These are phyloP conservation scores for rapeseed (Brassica napus) DNA, from an alignment of 345 rosid species.

Conservation along the genomic window DNA sequence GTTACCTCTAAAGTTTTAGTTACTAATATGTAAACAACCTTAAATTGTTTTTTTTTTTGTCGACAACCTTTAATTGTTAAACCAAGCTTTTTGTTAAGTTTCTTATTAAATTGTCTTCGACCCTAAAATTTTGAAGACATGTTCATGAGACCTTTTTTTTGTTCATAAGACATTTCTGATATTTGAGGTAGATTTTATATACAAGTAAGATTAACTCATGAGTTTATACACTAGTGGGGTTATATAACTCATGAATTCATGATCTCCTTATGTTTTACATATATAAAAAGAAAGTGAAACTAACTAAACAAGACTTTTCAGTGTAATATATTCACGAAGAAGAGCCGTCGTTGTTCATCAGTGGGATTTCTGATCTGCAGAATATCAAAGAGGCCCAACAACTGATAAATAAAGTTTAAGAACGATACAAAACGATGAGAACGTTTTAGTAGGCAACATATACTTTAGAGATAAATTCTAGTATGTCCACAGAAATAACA, in stretches of 20 bases:
- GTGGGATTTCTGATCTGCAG: slow-evolving; percentile 83
- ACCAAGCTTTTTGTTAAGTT: background rate
- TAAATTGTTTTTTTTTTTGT: too few relatives aligned
- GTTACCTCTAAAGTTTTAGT: too few relatives aligned
- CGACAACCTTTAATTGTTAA: background rate
- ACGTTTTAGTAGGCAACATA: background rate
- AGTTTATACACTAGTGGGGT: background rate
- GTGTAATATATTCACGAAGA: slow-evolving; percentile 35
- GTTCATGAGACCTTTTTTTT: too few relatives aligned
- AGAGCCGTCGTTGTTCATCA: slow-evolving; percentile 56
- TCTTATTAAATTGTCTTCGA: background rate
- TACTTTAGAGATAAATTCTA: background rate
- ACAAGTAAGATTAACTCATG: background rate
- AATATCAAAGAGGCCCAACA: slow-evolving; percentile 81
- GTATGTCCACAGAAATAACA: background rate
- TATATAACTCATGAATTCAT: background rate
- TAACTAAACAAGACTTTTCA: background rate
- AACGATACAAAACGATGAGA: background rate
- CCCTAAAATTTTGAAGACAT: too few relatives aligned
- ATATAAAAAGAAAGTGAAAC: background rate
- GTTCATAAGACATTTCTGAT: background rate
- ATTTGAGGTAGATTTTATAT: background rate
- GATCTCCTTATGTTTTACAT: too few relatives aligned
- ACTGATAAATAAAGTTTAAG: slow-evolving; percentile 45
- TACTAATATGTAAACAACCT: too few relatives aligned